phyloP scores from a whole-genome alignment of 1,284 basidiomycete genomes.

The Cryptococcus sp. region DNA sequence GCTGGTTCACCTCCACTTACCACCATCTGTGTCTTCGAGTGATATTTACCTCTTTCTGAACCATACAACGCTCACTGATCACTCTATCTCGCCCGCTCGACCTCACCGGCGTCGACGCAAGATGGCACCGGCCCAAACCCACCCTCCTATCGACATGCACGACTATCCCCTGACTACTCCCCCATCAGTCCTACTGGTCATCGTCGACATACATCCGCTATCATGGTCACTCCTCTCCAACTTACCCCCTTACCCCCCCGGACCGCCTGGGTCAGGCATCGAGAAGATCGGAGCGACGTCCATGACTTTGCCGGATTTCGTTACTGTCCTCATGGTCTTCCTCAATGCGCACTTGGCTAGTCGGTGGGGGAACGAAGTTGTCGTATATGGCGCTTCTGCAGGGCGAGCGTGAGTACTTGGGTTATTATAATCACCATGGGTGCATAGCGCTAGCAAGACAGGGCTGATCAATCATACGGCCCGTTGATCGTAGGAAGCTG shows the following conservation, averaged over 20 bases:
- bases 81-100: too few relatives aligned
- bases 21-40: neutral
- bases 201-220: conserved; percentile 77
- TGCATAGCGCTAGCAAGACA: neutral
- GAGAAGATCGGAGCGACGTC: conserved; percentile 51
- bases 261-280: conserved; percentile 14
- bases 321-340: conserved; percentile 82
- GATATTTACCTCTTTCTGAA: neutral
- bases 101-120: neutral
- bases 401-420: conserved; percentile 61
- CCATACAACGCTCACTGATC: neutral
- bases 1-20: neutral
- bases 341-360: conserved; percentile 89
- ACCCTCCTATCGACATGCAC: neutral
- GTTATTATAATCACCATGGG: too few relatives aligned
- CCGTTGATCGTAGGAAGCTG: conserved; percentile 24
- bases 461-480: neutral
- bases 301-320: conserved; percentile 66
- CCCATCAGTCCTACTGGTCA: conserved; percentile 72
- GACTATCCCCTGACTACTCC: conserved; percentile 29
- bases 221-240: conserved; percentile 70
- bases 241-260: conserved; percentile 13
- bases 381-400: conserved; percentile 83
- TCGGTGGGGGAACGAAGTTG: conserved; percentile 86
- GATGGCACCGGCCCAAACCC: conserved; percentile 2